Percentiles rank a stretch among this genome's conserved stretches.
Conservation (phyloP, 1,284 basidiomycete species). For the Ganoderma boninense region DNA sequence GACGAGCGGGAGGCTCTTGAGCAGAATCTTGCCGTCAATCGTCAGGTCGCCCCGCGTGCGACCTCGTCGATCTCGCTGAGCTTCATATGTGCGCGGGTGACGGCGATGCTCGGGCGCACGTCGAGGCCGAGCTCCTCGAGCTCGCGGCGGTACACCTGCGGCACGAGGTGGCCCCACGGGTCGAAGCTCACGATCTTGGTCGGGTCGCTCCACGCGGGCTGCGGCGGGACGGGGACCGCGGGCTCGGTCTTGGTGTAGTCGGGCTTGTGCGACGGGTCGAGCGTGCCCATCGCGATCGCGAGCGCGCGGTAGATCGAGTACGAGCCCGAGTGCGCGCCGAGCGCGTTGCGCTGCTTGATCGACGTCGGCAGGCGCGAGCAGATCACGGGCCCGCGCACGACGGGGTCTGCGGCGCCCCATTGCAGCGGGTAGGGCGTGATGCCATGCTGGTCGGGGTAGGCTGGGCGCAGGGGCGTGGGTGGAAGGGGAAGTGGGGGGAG, state of each 20-base stretch:
- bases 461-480: constrained; percentile 42
- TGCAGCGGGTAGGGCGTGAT: constrained; percentile 81
- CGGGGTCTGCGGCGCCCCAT: constrained; percentile 82
- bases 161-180: constrained; percentile 93
- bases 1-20: constrained; percentile 65
- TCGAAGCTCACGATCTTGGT: constrained; percentile 94
- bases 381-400: constrained; percentile 85
- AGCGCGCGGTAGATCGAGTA: constrained; percentile 97
- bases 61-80: constrained; percentile 91
- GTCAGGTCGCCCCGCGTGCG: constrained; percentile 77
- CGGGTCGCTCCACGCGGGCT: constrained; percentile 84
- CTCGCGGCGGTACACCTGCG: constrained; percentile 78
- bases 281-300: constrained; percentile 89
- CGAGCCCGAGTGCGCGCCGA: constrained; percentile 93
- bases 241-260: constrained; percentile 92
- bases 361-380: constrained; percentile 87
- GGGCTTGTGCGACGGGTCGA: constrained; percentile 87
- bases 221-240: constrained; percentile 83
- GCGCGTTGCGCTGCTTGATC: constrained; percentile 91
- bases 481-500: constrained; percentile 8
- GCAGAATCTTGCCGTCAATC: constrained; percentile 87
- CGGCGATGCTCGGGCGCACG: constrained; percentile 89
- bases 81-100: constrained; percentile 91
- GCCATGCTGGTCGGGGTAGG: constrained; percentile 77
- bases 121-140: constrained; percentile 75